Base-by-base conservation (phyloP, 257 asterid genomes). In the Perilla frutescens region DNA sequence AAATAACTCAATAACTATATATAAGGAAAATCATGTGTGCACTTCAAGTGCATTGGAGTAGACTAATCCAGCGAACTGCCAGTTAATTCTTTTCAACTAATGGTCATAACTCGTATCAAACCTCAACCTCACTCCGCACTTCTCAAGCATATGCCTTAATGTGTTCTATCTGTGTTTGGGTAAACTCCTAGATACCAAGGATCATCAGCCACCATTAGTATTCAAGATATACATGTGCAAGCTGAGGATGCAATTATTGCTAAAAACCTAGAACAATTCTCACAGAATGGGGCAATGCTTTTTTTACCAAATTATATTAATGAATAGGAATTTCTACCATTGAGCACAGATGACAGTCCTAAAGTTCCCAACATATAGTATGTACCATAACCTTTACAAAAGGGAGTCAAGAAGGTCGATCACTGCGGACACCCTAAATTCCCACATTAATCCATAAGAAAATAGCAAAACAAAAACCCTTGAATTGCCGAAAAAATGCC, bases 71-170 rank as follows among this genome's bases (percentile, higher is more conserved):
- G 40, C 36, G 49, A 41, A 68, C 10, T 68, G 15, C 47, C 49
- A 62, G 34, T 41, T 68, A 2, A 20, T 20, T 14, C 44, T 44
- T 69, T 58, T 47, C 70, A 15, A 3, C 40, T 34, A 45, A 60
- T 39, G 44, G 51, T 62, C 31, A 36, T 50, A 13, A 50, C 49
- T 36, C 53, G n/a, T 43, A 37, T 37, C 13, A 4, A 60, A 37
- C 48, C 41, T 58, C 41, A 71, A 70, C 73, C 69, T 76, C 67
- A 54, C 70, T 49, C 29, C 34, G 57, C 41, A 12, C 44, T 64
- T 68, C 54, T 67, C 36, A 50, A 62, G 50, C 39, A 41, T 41
- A 14, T 44, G 60, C 13, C 32, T 43, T 31, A 9, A 36, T 8
- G 11, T 5, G 13, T 45, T 55, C 44, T 11, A 3, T 15, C n/a